A percentile compares a stretch with the other conserved stretches of the same genome.
Evolutionary conservation across 257 asterid genomes (phyloP).

Genomic region (Linaria vulgaris): DNA sequence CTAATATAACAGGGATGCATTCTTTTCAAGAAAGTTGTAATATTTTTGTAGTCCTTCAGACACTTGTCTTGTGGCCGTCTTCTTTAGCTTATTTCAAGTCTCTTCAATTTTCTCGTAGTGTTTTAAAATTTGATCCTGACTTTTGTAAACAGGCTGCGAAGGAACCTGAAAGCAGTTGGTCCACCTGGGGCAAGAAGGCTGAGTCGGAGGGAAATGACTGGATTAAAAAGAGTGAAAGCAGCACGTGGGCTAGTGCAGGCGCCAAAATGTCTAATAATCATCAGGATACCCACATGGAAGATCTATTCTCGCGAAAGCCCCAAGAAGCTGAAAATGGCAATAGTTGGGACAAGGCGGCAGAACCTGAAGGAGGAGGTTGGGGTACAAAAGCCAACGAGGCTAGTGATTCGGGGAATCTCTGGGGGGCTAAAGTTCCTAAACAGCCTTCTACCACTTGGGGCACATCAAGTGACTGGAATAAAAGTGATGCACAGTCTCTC

Average conservation of each 20-base stretch:
- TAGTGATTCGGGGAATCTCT: conserved; percentile 29
- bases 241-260: conserved; percentile 25
- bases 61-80: conserved; percentile 8
- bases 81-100: neutral
- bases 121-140: conserved; percentile 9
- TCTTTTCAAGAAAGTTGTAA: neutral
- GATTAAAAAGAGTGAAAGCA: conserved; percentile 8
- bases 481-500: conserved; percentile 31
- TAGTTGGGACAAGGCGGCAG: conserved; percentile 27
- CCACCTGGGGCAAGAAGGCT: conserved; percentile 12
- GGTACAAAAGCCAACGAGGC: conserved; percentile 29
- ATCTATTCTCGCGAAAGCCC: conserved; percentile 24
- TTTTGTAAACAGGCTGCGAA: conserved; percentile 30
- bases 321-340: neutral
- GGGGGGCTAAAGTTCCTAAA: conserved; percentile 29
- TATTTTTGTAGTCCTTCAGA: conserved; percentile 4
- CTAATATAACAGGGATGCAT: neutral
- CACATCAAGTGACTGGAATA: conserved; percentile 44
- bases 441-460: conserved; percentile 41
- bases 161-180: conserved; percentile 31
- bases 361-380: conserved; percentile 33
- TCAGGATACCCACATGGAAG: neutral
- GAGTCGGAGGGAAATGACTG: conserved; percentile 4
- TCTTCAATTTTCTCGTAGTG: conserved; percentile 1
- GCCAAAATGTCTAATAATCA: conserved; percentile 16